phyloP scores from a whole-genome alignment of 164 flowering plant genomes.

The Vitis riparia region DNA sequence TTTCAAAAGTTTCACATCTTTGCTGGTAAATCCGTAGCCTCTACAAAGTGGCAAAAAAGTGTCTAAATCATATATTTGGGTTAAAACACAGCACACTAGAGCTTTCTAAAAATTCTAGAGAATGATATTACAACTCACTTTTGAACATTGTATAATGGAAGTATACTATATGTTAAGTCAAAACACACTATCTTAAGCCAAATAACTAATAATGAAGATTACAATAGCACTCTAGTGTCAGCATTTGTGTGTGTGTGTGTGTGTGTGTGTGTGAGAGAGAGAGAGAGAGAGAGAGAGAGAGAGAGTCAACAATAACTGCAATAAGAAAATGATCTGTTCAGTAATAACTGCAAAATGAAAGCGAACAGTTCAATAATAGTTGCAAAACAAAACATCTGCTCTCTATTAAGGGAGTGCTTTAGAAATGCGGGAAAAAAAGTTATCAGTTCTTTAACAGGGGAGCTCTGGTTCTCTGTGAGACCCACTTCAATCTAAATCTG shows the following conservation, averaged over 20 bases:
- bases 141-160: background rate
- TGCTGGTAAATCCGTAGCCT: constrained; percentile 83
- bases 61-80: too few relatives aligned
- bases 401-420: background rate
- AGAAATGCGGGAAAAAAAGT: background rate
- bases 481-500: background rate
- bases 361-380: too few relatives aligned
- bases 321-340: too few relatives aligned
- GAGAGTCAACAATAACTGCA: background rate
- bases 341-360: too few relatives aligned
- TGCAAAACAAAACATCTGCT: too few relatives aligned
- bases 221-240: background rate
- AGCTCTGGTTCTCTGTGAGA: background rate
- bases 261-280: background rate
- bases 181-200: background rate
- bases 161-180: background rate
- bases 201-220: background rate
- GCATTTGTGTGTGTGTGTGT: background rate
- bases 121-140: background rate
- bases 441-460: background rate
- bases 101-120: background rate
- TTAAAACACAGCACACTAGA: too few relatives aligned
- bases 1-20: constrained; percentile 81
- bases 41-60: constrained; percentile 37
- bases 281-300: background rate